These are phyloP conservation scores for Zygoascus sp. DNA, from an alignment of 1,139 yeast species.

Conservation along the genomic window DNA sequence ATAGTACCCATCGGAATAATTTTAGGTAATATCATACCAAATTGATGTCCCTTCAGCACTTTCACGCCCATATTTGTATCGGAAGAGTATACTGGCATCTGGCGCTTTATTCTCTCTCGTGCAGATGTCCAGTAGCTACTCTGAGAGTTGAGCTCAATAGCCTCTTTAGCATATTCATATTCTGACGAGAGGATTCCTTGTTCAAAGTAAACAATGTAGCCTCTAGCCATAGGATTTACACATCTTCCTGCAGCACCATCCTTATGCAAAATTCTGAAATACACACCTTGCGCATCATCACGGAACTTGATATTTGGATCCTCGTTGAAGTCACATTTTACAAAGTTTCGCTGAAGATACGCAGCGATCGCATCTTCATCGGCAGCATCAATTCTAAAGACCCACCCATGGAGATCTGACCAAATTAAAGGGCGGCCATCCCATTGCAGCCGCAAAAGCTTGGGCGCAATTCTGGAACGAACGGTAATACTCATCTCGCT, in stretches of 20 bases:
- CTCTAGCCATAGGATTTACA: conserved; percentile 74
- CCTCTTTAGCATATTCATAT: conserved; percentile 69
- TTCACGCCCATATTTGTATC: conserved; percentile 33
- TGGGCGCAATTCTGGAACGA: conserved; percentile 70
- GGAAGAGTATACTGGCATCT: conserved; percentile 66
- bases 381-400: conserved; percentile 54
- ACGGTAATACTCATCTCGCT: conserved; percentile 56
- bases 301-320: conserved; percentile 30
- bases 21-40: conserved; percentile 80
- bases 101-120: conserved; percentile 75
- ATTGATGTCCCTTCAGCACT: conserved; percentile 31
- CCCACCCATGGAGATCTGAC: conserved; percentile 83
- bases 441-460: conserved; percentile 76
- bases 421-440: conserved; percentile 78
- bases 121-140: conserved; percentile 95
- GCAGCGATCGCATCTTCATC: conserved; percentile 33
- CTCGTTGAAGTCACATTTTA: conserved; percentile 37
- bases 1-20: conserved; percentile 93
- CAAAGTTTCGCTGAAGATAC: conserved; percentile 52
- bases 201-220: conserved; percentile 67
- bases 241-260: conserved; percentile 76
- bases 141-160: conserved; percentile 66
- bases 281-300: conserved; percentile 25
- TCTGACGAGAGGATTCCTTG: conserved; percentile 68
- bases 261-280: conserved; percentile 83